These are phyloP conservation scores for Debaryomyces hansenii DNA, from an alignment of 805 yeast genomes.

Conservation along the genomic window DNA sequence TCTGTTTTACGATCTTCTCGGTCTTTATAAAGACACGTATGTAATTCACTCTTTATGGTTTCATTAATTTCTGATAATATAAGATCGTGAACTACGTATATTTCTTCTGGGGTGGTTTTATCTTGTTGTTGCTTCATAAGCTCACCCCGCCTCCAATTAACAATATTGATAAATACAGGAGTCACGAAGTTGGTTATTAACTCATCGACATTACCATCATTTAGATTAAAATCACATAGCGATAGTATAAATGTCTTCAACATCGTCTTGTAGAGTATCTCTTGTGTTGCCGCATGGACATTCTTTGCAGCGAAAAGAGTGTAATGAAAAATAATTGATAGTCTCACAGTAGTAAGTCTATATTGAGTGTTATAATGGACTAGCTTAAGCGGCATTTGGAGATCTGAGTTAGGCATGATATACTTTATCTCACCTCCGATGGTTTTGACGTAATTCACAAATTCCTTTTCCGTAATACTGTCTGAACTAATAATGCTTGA, in stretches of 20 bases:
- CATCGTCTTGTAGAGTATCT: neutral
- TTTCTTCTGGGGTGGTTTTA: neutral
- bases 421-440: constrained; percentile 2
- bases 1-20: neutral
- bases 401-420: neutral
- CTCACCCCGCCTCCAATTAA: neutral
- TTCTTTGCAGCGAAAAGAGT: neutral
- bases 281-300: neutral
- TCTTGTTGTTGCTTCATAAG: neutral
- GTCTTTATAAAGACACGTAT: constrained; percentile 8
- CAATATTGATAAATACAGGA: constrained; percentile 13
- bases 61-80: constrained; percentile 3
- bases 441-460: neutral
- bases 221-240: constrained; percentile 29
- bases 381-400: constrained; percentile 17
- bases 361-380: constrained; percentile 18
- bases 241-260: constrained; percentile 9
- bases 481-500: neutral
- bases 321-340: constrained; percentile 18
- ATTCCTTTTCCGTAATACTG: neutral
- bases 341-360: constrained; percentile 13
- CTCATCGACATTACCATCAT: neutral
- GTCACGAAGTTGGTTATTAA: neutral
- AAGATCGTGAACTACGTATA: neutral
- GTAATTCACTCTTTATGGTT: neutral